Conservation (phyloP, 148 eudicot species). For the Fagopyrum homotropicum region DNA sequence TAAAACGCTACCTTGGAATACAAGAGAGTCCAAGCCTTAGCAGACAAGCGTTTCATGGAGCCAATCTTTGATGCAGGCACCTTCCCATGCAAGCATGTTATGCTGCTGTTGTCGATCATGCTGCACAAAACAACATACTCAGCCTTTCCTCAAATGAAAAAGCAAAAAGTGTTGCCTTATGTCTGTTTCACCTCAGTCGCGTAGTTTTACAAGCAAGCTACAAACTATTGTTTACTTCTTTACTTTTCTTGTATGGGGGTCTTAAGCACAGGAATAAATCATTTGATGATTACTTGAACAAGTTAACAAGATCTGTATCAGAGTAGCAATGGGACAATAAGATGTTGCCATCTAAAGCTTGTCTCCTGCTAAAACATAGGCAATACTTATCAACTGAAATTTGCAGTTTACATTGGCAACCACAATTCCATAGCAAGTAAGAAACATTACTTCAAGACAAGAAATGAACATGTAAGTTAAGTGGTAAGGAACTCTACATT, state of each 20-base stretch:
- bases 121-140: constrained; percentile 41
- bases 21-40: constrained; percentile 69
- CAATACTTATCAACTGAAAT: neutral
- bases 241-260: neutral
- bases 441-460: neutral
- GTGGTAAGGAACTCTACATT: neutral
- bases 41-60: constrained; percentile 72
- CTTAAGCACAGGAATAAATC: neutral
- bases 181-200: neutral
- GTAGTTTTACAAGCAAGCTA: neutral
- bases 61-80: constrained; percentile 65
- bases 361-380: neutral
- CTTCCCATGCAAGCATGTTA: constrained; percentile 77
- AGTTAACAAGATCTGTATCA: neutral
- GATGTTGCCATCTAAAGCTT: constrained; percentile 2
- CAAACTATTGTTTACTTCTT: neutral
- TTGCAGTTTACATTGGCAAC: neutral
- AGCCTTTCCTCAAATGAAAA: constrained; percentile 13
- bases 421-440: neutral
- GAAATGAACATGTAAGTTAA: neutral
- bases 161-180: neutral
- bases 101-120: constrained; percentile 56
- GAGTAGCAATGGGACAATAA: neutral
- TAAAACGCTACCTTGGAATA: constrained; percentile 60
- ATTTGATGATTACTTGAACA: neutral